Evolutionary conservation across 2,329 filamentous ascomycete species (phyloP).

Genomic region (Trichoderma koningiopsis): DNA sequence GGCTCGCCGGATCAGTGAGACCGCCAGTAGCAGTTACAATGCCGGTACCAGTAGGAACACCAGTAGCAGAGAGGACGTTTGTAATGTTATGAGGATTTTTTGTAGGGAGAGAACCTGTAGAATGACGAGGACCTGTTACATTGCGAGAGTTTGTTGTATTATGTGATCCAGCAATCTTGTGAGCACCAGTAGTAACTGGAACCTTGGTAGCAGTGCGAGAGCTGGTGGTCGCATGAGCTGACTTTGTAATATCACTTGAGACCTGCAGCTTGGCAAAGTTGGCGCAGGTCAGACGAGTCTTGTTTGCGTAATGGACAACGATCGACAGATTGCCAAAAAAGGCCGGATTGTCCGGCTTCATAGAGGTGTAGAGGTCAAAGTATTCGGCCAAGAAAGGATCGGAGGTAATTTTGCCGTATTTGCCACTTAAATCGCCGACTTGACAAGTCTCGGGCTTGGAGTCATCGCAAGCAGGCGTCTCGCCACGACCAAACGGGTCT

Average conservation of each 20-base stretch:
- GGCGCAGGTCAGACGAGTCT: conserved; percentile 65
- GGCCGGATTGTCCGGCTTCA: conserved; percentile 50
- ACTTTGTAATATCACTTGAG: background rate
- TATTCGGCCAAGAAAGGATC: conserved; percentile 55
- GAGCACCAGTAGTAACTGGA: background rate
- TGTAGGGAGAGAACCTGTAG: background rate
- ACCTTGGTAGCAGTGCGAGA: background rate
- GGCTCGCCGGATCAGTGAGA: background rate
- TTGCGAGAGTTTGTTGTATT: background rate
- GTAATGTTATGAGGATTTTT: background rate
- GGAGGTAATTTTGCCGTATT: conserved; percentile 63
- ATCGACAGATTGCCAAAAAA: conserved; percentile 69
- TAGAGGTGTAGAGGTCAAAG: conserved; percentile 60
- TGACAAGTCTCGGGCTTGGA: conserved; percentile 65
- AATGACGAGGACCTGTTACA: background rate
- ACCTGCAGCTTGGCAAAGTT: conserved; percentile 51
- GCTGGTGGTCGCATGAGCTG: background rate
- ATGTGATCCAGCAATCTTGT: background rate
- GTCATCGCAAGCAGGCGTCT: conserved; percentile 62
- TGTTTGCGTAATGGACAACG: conserved; percentile 65
- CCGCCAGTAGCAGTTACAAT: conserved; percentile 4
- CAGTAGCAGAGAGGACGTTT: background rate
- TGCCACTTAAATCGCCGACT: conserved; percentile 75
- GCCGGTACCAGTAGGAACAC: background rate
- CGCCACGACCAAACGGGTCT: conserved; percentile 68